phyloP scores from a whole-genome alignment of 768 basidiomycete species.

The Boletus sensibilis region DNA sequence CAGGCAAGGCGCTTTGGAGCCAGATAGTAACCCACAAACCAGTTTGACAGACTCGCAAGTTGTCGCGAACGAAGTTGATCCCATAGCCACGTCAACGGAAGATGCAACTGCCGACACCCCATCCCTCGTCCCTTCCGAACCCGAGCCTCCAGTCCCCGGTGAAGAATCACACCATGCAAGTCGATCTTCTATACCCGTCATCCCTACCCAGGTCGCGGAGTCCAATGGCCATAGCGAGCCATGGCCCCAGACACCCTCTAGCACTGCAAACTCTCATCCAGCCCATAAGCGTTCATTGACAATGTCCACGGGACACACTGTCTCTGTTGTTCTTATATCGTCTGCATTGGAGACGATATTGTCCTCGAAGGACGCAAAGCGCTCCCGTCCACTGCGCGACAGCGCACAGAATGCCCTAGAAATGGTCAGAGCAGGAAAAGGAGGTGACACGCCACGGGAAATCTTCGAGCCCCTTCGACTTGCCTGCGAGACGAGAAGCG shows the following conservation, averaged over 20 bases:
- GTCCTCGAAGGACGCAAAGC: slow-evolving; percentile 84
- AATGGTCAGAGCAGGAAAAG: slow-evolving; percentile 72
- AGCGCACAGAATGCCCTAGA: slow-evolving; percentile 81
- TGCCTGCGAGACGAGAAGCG: slow-evolving; percentile 92
- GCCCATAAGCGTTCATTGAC: slow-evolving; percentile 59
- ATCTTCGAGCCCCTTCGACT: slow-evolving; percentile 95
- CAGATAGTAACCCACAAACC: not conserved
- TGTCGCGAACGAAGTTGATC: slow-evolving; percentile 3
- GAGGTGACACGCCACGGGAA: slow-evolving; percentile 74
- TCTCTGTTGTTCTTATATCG: slow-evolving; percentile 77
- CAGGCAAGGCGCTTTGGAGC: not conserved
- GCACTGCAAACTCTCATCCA: slow-evolving; percentile 15
- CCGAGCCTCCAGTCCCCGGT: not conserved
- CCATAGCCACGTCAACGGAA: not conserved
- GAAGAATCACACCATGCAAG: slow-evolving; percentile 6
- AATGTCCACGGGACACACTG: slow-evolving; percentile 65
- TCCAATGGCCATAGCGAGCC: slow-evolving; percentile 17
- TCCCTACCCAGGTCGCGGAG: slow-evolving; percentile 4
- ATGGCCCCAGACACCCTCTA: slow-evolving; percentile 22
- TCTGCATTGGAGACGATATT: slow-evolving; percentile 86
- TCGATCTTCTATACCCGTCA: slow-evolving; percentile 5
- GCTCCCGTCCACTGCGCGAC: slow-evolving; percentile 77
- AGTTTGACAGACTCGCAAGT: not conserved
- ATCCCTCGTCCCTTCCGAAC: slow-evolving; percentile 9
- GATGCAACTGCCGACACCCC: not conserved